Base-by-base conservation (phyloP, 768 basidiomycete species). In the Heimioporus sp. region DNA sequence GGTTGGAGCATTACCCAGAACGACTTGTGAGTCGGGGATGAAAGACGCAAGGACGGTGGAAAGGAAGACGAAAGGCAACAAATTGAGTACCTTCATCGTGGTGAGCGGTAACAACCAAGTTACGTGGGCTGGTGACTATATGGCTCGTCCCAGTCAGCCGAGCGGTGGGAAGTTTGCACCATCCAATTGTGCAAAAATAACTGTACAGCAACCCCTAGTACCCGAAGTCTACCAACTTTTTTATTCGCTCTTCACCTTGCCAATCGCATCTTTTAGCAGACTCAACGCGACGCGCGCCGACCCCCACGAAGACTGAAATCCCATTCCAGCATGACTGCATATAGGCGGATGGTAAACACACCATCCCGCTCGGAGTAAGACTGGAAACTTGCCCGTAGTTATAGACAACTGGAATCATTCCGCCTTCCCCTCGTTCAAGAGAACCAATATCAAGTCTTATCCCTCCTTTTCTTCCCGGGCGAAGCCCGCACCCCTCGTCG, bases 401-500 rank as follows among this genome's bases (percentile, higher is more conserved):
- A 58, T 82, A 74, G 0, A 86, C 73, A 21, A 85, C 64, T 0
- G 82, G 81, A 15, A 82, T 66, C 50, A 59, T 69, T 17, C 49
- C 54, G 16, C 58, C 62, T 55, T 58, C 56, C 31, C 57, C 50
- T 13, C 56, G 59, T 11, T 69, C 69, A 20, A 76, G 57, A 71
- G 69, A 76, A 34, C 78, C 79, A 0, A 40, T 20, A 19, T 40
- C 39, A 13, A 40, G 39, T 11, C 39, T 40, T 65, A 90, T 73
- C 0, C 88, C 87, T n/a, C 82, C 85, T 37, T 80, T 82, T 49
- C 90, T 71, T 1, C 68, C 79, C 1, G 89, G 90, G 4, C 88
- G 74, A 43, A 91, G 67, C 3, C 90, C 90, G 57, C 80, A 79
- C 3, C 80, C 80, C 52, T 79, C 76, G 34, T 77, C 77, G 6